phyloP scores from a whole-genome alignment of 495 filamentous ascomycete genomes.

The Podospora pseudocomata region DNA sequence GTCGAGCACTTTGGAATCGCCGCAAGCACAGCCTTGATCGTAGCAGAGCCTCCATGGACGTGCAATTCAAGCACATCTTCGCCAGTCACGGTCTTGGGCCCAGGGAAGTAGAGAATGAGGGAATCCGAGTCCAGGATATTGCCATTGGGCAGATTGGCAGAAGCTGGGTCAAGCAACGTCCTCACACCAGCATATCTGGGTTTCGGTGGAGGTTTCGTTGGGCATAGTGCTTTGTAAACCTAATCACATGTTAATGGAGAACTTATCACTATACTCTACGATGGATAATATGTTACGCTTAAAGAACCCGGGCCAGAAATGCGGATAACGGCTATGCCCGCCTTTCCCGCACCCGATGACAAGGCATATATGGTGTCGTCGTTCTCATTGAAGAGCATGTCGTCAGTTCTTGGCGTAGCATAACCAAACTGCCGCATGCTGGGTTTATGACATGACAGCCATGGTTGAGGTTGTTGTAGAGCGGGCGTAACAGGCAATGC shows the following conservation, averaged over 20 bases:
- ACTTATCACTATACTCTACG: background rate
- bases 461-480: background rate
- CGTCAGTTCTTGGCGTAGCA: constrained; percentile 2
- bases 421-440: constrained; percentile 14
- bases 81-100: constrained; percentile 80
- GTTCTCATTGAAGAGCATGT: background rate
- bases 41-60: constrained; percentile 86
- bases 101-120: constrained; percentile 82
- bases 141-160: constrained; percentile 23
- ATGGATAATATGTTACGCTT: constrained; percentile 46
- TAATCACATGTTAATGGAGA: constrained; percentile 30
- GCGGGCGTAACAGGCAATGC: background rate
- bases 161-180: constrained; percentile 64
- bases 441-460: background rate
- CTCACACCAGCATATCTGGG: constrained; percentile 75
- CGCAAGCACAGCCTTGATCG: constrained; percentile 75
- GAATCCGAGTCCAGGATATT: constrained; percentile 75
- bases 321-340: constrained; percentile 88
- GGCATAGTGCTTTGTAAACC: constrained; percentile 79
- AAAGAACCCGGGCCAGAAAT: constrained; percentile 77
- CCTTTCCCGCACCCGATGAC: constrained; percentile 79
- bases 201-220: constrained; percentile 56
- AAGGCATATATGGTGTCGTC: constrained; percentile 84
- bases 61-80: constrained; percentile 92
- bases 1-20: constrained; percentile 58